Base-by-base conservation (phyloP, 1,284 basidiomycete species). In the Leccinum pallidistipes region DNA sequence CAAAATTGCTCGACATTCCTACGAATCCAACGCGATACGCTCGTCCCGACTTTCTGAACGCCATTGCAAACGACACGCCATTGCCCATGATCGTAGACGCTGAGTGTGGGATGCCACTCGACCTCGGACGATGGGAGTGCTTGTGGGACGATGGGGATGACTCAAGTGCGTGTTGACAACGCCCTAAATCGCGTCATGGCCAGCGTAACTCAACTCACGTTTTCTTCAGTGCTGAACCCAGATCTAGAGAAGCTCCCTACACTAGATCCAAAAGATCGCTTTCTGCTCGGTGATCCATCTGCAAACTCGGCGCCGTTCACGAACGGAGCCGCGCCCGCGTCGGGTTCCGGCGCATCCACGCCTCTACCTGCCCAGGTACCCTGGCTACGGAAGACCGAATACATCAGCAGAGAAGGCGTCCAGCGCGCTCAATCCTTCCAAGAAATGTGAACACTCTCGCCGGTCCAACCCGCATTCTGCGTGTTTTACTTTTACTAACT, bases 61-160 rank as follows among this genome's bases (percentile, higher is more conserved):
- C 87, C 18, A 79, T 97, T 49, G 90, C 91, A 1, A 86, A 88
- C 55, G 91, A 92, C 53, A 86, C 87, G 6, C 89, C 90, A 0
- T 74, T 97, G 10, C 94, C 95, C 0, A 94, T 98, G 92, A 89
- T 97, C 62, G 89, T 97, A 1, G 95, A 98, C 69, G 91, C 92
- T 1, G 95, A 98, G 74, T 90, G 90, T 70, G 95, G 95, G 1
- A 96, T 98, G 94, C 94, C 95, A 0, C 77, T 98, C 24, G 92
- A 97, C 72, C 76, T 97, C 55, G 89, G 91, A 24, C 83, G 83
- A 62, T 95, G 87, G 82, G 88, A 91, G 55, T 90, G 86, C 38
- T 77, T 94, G 18, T 94, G 94, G 92, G 88, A 92, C 52, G 83
- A 83, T 53, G 87, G 80, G 10, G 83, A 88, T 69, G 87, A 91